These are phyloP conservation scores for Mycena filopes DNA, from an alignment of 768 basidiomycete species.

Conservation along the genomic window DNA sequence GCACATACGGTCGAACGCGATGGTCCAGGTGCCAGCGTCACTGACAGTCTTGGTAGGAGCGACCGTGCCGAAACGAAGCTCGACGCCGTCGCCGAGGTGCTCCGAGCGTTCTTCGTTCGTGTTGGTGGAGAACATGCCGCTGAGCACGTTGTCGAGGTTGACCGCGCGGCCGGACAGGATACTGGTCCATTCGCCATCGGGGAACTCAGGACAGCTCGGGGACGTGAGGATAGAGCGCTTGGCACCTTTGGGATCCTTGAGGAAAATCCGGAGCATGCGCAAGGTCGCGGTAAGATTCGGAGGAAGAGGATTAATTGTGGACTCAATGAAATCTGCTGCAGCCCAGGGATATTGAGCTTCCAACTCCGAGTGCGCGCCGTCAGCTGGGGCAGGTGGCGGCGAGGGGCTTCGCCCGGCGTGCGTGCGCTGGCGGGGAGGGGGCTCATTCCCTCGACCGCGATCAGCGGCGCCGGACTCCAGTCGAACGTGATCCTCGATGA, in stretches of 20 bases:
- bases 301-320: neutral
- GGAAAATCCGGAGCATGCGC: neutral
- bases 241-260: neutral
- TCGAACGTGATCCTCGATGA: slow-evolving; percentile 5
- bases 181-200: neutral
- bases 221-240: neutral
- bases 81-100: slow-evolving; percentile 16
- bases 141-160: neutral
- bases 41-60: slow-evolving; percentile 9
- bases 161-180: neutral
- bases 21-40: slow-evolving; percentile 20
- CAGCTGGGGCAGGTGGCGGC: neutral
- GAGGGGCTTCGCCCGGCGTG: neutral
- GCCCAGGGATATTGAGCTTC: neutral
- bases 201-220: neutral
- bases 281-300: neutral
- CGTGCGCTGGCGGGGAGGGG: neutral
- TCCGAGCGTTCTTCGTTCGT: slow-evolving; percentile 10
- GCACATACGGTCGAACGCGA: slow-evolving; percentile 3
- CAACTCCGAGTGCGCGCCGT: too few relatives aligned
- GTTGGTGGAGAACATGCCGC: slow-evolving; percentile 9
- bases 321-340: neutral
- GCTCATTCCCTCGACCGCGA: neutral
- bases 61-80: slow-evolving; percentile 21
- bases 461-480: neutral